Base-by-base conservation (phyloP, 2,329 filamentous ascomycete species). In the Aspergillus novoparasiticus region DNA sequence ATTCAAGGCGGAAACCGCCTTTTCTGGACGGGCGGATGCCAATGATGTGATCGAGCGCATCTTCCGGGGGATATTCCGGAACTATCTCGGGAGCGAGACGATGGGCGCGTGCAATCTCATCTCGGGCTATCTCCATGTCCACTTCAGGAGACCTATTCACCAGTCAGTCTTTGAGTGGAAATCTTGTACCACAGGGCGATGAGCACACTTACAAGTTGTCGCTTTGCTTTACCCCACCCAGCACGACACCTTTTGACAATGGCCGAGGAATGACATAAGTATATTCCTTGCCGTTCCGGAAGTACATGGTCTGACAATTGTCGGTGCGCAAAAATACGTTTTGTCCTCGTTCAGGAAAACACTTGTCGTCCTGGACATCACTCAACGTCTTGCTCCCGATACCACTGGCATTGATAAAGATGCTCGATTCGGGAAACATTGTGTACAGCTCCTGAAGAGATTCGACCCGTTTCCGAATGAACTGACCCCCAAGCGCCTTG, bases 341-440 rank as follows among this genome's bases (percentile, higher is more conserved):
- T 62, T 79, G 76, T 11, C 76, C 77, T 26, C 76, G 65, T 62
- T 78, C 76, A 6, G 76, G 71, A 41, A 75, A 79, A 59, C 75
- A 78, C 12, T 68, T 70, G 11, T 74, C 68, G 39, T 79, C 77
- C 41, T 64, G 68, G 3, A 79, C 77, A 56, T 79, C 77, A 1
- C 59, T 68, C 51, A 79, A 65, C 0, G 64, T 67, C 46, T 73
- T 73, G 57, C 77, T 79, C 1, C 77, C 77, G 11, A 75, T 62
- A 2, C 77, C 77, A 51, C 77, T 79, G 30, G 77, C 77, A 54
- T 79, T 79, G 68, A 79, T 75, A 56, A 79, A 79, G 4, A 79
- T 61, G 0, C 63, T 68, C 2, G 76, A 78, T 19, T 75, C 72
- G 0, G 76, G 76, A 53, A 77, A 79, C 67, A 76, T 71, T 3